phyloP scores from a whole-genome alignment of 768 basidiomycete genomes.

The Lactarius vividus region DNA sequence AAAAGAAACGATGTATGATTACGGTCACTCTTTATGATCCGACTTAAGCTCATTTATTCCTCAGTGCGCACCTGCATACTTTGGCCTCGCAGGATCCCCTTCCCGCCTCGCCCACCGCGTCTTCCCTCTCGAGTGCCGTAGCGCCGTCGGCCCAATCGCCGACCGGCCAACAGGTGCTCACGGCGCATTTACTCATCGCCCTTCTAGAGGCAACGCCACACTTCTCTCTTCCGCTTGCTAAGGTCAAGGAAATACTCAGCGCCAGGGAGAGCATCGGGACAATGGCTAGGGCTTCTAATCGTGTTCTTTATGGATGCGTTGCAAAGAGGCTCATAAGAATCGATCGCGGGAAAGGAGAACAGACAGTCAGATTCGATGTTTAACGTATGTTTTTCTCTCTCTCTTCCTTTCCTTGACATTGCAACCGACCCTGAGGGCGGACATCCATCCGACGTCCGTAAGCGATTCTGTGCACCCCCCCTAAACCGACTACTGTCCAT shows the following conservation, averaged over 20 bases:
- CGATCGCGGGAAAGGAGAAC: conserved; percentile 71
- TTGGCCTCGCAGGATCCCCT: conserved; percentile 51
- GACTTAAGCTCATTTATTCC: conserved; percentile 9
- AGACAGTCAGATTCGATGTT: conserved; percentile 69
- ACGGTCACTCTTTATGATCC: not conserved
- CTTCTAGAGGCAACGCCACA: conserved; percentile 53
- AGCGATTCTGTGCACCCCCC: too few species aligned
- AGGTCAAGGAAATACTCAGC: conserved; percentile 56
- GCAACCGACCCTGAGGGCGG: not conserved
- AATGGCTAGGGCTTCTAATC: conserved; percentile 41
- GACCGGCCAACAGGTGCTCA: conserved; percentile 68
- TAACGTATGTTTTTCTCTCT: conserved; percentile 28
- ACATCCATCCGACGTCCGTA: too few species aligned
- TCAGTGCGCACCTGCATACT: conserved; percentile 56
- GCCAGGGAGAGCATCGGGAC: conserved; percentile 40
- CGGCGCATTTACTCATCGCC: conserved; percentile 60
- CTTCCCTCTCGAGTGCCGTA: conserved; percentile 48
- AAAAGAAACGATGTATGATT: conserved; percentile 60
- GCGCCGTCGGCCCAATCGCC: conserved; percentile 38
- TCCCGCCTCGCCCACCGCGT: conserved; percentile 55
- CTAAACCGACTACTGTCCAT: too few species aligned
- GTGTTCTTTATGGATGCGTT: conserved; percentile 74
- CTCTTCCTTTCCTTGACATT: not conserved
- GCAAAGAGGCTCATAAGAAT: conserved; percentile 77
- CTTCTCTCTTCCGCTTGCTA: conserved; percentile 58